Conservation (phyloP, 179 eudicot genomes). For the Dionaea muscipula region DNA sequence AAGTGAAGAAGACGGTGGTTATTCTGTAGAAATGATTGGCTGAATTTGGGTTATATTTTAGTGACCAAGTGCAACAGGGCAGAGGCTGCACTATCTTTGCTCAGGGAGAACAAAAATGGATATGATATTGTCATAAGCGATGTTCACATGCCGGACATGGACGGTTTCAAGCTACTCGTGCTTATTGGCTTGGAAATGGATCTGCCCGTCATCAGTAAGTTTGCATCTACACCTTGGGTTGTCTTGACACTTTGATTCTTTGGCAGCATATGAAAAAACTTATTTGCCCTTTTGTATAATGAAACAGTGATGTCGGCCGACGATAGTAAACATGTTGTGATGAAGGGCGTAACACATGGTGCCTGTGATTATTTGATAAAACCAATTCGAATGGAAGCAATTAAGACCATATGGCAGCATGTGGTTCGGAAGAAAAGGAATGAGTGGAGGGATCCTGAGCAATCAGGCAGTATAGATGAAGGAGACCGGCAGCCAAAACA, state of each 20-base stretch:
- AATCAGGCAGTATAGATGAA: conserved; percentile 48
- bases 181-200: conserved; percentile 43
- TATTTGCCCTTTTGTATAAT: conserved; percentile 4
- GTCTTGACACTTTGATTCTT: background rate
- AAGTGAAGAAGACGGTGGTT: background rate
- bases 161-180: conserved; percentile 44
- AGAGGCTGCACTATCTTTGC: conserved; percentile 29
- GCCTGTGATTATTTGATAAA: conserved; percentile 77
- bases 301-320: conserved; percentile 90
- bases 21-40: background rate
- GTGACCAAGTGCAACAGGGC: conserved; percentile 48
- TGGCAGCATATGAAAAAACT: background rate
- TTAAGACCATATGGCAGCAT: conserved; percentile 90
- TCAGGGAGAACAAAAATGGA: conserved; percentile 32
- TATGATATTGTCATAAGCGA: conserved; percentile 39
- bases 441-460: conserved; percentile 60
- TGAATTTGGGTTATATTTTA: conserved; percentile 13
- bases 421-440: conserved; percentile 64
- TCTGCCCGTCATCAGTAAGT: conserved; percentile 46
- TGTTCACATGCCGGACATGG: conserved; percentile 50
- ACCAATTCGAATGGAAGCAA: conserved; percentile 74
- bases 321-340: conserved; percentile 65
- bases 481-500: conserved; percentile 35
- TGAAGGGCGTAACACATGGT: conserved; percentile 93
- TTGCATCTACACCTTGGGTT: background rate